Conservation (phyloP, 2,329 filamentous ascomycete species). For the Metarhizium rileyi region DNA sequence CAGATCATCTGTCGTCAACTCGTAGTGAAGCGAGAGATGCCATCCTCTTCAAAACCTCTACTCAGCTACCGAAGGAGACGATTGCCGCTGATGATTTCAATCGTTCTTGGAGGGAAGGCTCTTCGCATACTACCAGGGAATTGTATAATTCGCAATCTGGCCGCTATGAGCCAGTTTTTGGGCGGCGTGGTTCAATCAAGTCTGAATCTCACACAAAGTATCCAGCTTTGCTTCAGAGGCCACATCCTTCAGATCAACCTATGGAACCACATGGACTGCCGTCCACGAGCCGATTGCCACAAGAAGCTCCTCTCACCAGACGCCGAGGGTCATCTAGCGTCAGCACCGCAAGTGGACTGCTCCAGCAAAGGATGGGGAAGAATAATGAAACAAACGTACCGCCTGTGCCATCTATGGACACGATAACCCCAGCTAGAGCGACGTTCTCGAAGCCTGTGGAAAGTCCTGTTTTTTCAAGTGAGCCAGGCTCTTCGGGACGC, state of each 20-base stretch:
- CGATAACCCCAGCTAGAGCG: slow-evolving; percentile 33
- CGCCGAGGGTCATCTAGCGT: slow-evolving; percentile 85
- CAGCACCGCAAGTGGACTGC: slow-evolving; percentile 71
- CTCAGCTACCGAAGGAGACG: slow-evolving; percentile 57
- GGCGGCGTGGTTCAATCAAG: slow-evolving; percentile 62
- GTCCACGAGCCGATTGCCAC: slow-evolving; percentile 62
- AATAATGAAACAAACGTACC: slow-evolving; percentile 25
- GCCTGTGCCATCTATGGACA: slow-evolving; percentile 29
- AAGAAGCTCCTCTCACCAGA: slow-evolving; percentile 60
- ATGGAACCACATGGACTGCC: slow-evolving; percentile 82
- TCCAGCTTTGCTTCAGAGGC: slow-evolving; percentile 69
- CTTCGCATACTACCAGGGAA: slow-evolving; percentile 55
- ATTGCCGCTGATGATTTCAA: slow-evolving; percentile 93
- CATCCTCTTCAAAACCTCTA: slow-evolving; percentile 43
- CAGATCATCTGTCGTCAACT: slow-evolving; percentile 40
- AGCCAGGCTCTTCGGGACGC: slow-evolving; percentile 6
- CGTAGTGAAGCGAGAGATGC: slow-evolving; percentile 45
- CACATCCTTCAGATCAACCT: slow-evolving; percentile 53
- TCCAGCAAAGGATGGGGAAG: slow-evolving; percentile 47
- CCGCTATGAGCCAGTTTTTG: slow-evolving; percentile 78
- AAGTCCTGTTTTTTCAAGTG: slow-evolving; percentile 36
- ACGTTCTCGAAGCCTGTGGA: slow-evolving; percentile 43
- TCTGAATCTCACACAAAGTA: slow-evolving; percentile 60
- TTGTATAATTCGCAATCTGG: slow-evolving; percentile 94
- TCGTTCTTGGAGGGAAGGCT: slow-evolving; percentile 69